These are phyloP conservation scores for Xylariaceae sp. DNA, from an alignment of 2,329 filamentous ascomycete species.

Conservation along the genomic window DNA sequence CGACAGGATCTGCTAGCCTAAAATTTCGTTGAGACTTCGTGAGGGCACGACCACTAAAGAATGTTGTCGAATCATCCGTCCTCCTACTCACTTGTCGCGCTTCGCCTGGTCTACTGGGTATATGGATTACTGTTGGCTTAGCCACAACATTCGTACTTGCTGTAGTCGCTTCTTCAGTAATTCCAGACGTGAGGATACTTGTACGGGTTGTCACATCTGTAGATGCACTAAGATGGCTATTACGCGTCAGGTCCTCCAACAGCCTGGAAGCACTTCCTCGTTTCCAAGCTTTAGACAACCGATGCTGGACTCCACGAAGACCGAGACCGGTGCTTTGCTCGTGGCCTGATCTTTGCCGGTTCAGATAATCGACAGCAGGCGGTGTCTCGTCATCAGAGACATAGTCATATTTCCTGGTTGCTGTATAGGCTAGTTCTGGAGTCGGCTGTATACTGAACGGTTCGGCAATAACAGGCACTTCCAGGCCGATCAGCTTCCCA, in stretches of 20 bases:
- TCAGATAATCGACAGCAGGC: conserved; percentile 28
- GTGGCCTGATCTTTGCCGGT: conserved; percentile 27
- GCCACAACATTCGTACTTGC: conserved; percentile 38
- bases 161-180: conserved; percentile 37
- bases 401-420: conserved; percentile 32
- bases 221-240: conserved; percentile 37
- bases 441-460: conserved; percentile 44
- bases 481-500: conserved; percentile 22
- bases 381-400: conserved; percentile 34
- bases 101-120: conserved; percentile 42
- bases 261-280: conserved; percentile 28
- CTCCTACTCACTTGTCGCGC: conserved; percentile 39
- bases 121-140: conserved; percentile 43
- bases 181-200: conserved; percentile 40
- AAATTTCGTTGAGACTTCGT: conserved; percentile 37
- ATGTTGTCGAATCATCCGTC: conserved; percentile 33
- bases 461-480: conserved; percentile 34
- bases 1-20: conserved; percentile 21
- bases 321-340: conserved; percentile 26
- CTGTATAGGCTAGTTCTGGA: conserved; percentile 41
- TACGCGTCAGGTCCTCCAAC: conserved; percentile 30
- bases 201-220: conserved; percentile 39
- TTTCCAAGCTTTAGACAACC: conserved; percentile 41
- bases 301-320: conserved; percentile 31
- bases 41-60: conserved; percentile 38